Base-by-base conservation (phyloP, 441 rosid genomes). In the Biscutella laevigata region DNA sequence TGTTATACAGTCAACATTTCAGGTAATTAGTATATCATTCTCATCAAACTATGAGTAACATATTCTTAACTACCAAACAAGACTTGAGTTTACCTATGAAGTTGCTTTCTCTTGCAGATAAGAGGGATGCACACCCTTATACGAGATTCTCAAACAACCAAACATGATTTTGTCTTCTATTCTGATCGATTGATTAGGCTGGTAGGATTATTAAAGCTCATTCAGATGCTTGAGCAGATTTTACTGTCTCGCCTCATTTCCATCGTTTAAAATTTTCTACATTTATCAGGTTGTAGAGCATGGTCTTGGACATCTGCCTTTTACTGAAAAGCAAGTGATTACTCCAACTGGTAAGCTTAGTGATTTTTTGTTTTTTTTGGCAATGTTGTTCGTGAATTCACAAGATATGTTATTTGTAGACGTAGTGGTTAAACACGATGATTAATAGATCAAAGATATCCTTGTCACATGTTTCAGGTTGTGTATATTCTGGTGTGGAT, bases 51-150 rank as follows among this genome's bases (percentile, higher is more conserved):
- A 61, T 5, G n/a, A 54, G 29, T 38, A 25, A 32, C 56, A 46
- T 30, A 14, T 19, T 12, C 24, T 8, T 29, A 12, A 11, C 35
- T 20, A 49, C 6, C 28, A 8, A 62, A 45, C 12, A 28, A 35
- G 9, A 46, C 9, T 55, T 38, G 19, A 22, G 43, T 47, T 29
- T 6, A 5, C 24, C 46, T 5, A 15, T 61, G 76, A 83, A 88
- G 70, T 75, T 64, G 56, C 7, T 33, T 29, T 44, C 24, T 35
- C 65, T 37, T 64, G 75, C 84, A 91, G 98, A 91, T 91, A 66
- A 74, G 96, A 53, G 98, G 98, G 60, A 91, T 91, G 98, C 98
- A 91, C 76, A 91, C 98, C 52, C 94, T 91, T 38, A 77, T 91
- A 71, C 98, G 98, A 49, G 98, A 88, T 73, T 57, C 88, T 70